Evolutionary conservation across 805 yeast species (phyloP).

Genomic region (Yarrowia osloensis): DNA sequence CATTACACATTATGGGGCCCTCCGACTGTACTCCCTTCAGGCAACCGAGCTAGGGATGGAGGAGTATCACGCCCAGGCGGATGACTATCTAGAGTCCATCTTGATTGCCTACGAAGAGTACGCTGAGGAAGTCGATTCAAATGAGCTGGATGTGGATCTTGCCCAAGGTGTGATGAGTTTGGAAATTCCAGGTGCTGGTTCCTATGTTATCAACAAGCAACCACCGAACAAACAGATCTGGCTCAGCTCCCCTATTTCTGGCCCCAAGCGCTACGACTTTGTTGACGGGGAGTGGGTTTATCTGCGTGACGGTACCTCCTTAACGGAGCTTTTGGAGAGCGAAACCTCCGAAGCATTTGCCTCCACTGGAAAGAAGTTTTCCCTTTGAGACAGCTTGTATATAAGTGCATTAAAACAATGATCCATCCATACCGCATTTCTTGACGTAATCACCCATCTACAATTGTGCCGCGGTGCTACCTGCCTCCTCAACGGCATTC

Average conservation of each 20-base stretch:
- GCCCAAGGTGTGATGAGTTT: slow-evolving; percentile 83
- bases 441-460: no score
- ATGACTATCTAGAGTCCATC: slow-evolving; percentile 67
- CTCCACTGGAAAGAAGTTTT: slow-evolving; percentile 20
- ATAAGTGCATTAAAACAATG: neutral
- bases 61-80: slow-evolving; percentile 66
- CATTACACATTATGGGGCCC: neutral
- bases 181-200: slow-evolving; percentile 68
- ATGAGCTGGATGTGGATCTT: slow-evolving; percentile 72
- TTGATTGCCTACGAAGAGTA: slow-evolving; percentile 67
- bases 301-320: slow-evolving; percentile 60
- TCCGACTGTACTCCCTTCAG: slow-evolving; percentile 9
- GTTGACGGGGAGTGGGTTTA: slow-evolving; percentile 77
- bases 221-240: slow-evolving; percentile 98
- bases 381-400: neutral
- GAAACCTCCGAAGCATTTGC: slow-evolving; percentile 44
- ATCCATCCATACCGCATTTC: neutral
- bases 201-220: slow-evolving; percentile 92
- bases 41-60: slow-evolving; percentile 33
- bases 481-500: no score
- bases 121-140: slow-evolving; percentile 53
- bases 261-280: slow-evolving; percentile 83
- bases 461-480: no score
- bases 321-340: slow-evolving; percentile 51
- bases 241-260: slow-evolving; percentile 91